Evolutionary conservation across 192 early-diverging fungal species (phyloP), one percentile per base, ranked within the genome.

Genomic region (Cetraspora pellucida): DNA sequence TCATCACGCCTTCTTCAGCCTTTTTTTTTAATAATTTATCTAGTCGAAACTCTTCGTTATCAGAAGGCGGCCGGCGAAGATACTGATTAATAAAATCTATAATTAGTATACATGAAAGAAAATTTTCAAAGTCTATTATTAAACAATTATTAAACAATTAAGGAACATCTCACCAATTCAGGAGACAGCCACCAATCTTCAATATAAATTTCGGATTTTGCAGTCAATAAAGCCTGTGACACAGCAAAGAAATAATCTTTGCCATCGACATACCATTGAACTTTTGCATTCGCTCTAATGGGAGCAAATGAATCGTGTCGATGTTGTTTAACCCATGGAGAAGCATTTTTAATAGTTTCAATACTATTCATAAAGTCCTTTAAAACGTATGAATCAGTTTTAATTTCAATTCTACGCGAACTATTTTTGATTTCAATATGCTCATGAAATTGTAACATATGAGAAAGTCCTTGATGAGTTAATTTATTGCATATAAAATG

Each of bases 111-210:
- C 27, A 45, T 3, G 23, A 23, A 60, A 14, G n/a, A 25, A 7
- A 45, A 57, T 14, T 60, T 52, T 37, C 30, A 21, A 49, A 17
- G 47, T 28, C 14, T 49, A 3, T 4, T 9, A 11, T 5, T 21
- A 16, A 57, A 72, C 28, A 64, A 37, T 37, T 37, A 37, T 37
- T 37, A 37, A 37, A 37, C 0, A 37, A 37, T 37, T 37, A 37
- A 37, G 7, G 1, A 37, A 37, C 37, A 37, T 2, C 46, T 55
- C 72, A 86, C 85, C 75, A 95, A 58, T 74, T 95, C 93, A 43
- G 94, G 94, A 45, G 90, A 88, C 72, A 96, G 83, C 91, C 94
- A 96, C 94, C 94, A 95, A 84, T 94, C 94, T 31, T 85, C 89
- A 78, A 92, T 90, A 78, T 88, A 91, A 75, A 93, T 92, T 59